phyloP scores from a whole-genome alignment of 176 grass and related monocot species.

The Oryza punctata region DNA sequence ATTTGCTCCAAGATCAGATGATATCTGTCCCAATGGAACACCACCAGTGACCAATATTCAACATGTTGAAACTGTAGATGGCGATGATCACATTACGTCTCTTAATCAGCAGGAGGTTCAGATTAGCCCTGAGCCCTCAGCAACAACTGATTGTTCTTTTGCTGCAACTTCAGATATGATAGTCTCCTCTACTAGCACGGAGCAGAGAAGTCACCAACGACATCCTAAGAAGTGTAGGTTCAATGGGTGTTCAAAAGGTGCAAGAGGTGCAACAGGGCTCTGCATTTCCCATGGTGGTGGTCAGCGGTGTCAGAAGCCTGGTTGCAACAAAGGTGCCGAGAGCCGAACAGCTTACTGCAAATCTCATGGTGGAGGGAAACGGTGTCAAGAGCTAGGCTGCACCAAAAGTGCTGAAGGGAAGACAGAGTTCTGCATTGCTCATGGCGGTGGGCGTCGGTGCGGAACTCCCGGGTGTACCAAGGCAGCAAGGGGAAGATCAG shows the following conservation, averaged over 20 bases:
- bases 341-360: slow-evolving; percentile 84
- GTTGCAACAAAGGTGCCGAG: slow-evolving; percentile 89
- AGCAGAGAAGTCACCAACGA: slow-evolving; percentile 54
- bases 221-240: slow-evolving; percentile 90
- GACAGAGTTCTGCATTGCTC: slow-evolving; percentile 88
- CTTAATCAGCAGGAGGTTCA: slow-evolving; percentile 36
- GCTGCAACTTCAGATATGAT: slow-evolving; percentile 49
- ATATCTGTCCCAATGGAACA: slow-evolving; percentile 28
- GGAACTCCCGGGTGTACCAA: slow-evolving; percentile 49
- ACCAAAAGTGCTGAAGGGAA: slow-evolving; percentile 91
- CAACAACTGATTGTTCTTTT: slow-evolving; percentile 56
- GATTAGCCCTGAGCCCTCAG: slow-evolving; percentile 59
- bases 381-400: slow-evolving; percentile 81
- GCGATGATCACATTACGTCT: slow-evolving; percentile 16
- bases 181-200: slow-evolving; percentile 15
- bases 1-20: slow-evolving; percentile 65
- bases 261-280: slow-evolving; percentile 75
- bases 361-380: slow-evolving; percentile 81
- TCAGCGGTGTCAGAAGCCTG: slow-evolving; percentile 80
- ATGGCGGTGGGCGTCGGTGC: slow-evolving; percentile 72
- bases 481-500: slow-evolving; percentile 77
- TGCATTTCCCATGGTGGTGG: slow-evolving; percentile 93
- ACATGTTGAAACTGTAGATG: slow-evolving; percentile 35
- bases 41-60: slow-evolving; percentile 19
- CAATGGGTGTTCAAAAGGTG: slow-evolving; percentile 82